These are phyloP conservation scores for Eimeria maxima DNA, from an alignment of 169 alveolate species.

Conservation along the genomic window DNA sequence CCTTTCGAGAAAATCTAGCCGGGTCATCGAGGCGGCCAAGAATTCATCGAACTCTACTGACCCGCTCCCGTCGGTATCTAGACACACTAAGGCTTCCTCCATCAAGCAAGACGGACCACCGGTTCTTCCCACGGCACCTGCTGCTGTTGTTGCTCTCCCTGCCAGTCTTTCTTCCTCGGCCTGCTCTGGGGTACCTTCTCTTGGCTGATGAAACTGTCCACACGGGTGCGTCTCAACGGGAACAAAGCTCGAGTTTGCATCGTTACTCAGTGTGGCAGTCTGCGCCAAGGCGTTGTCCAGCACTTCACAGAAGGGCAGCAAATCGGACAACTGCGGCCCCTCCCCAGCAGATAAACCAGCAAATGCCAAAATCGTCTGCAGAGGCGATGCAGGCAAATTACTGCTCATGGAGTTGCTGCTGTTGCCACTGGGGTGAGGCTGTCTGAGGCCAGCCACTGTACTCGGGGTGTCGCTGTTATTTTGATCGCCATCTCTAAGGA, in stretches of 20 bases:
- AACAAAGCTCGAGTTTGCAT: not conserved
- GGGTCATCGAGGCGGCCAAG: conserved; percentile 79
- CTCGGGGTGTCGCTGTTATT: not conserved
- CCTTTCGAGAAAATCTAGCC: conserved; percentile 26
- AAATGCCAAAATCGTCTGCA: conserved; percentile 51
- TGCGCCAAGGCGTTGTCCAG: conserved; percentile 10
- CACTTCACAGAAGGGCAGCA: conserved; percentile 28
- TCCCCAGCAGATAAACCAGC: conserved; percentile 39
- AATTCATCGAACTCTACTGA: conserved; percentile 76
- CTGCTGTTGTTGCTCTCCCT: not conserved
- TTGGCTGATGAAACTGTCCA: not conserved
- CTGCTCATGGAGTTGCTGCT: not conserved
- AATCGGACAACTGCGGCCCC: conserved; percentile 4
- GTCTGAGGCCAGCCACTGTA: not conserved
- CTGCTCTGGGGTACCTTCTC: not conserved
- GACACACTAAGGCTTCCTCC: conserved; percentile 75
- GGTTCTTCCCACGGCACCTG: conserved; percentile 2
- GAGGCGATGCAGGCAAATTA: conserved; percentile 39
- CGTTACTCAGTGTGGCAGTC: not conserved
- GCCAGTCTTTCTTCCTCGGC: not conserved
- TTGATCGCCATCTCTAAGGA: not conserved
- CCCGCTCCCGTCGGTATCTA: conserved; percentile 84
- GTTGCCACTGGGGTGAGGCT: not conserved
- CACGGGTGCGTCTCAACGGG: not conserved
- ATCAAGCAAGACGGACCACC: conserved; percentile 27